A percentile compares a stretch with the other conserved stretches of the same genome.
Evolutionary conservation across 208 protist species (phyloP).

Genomic region (Leishmania lainsoni): DNA sequence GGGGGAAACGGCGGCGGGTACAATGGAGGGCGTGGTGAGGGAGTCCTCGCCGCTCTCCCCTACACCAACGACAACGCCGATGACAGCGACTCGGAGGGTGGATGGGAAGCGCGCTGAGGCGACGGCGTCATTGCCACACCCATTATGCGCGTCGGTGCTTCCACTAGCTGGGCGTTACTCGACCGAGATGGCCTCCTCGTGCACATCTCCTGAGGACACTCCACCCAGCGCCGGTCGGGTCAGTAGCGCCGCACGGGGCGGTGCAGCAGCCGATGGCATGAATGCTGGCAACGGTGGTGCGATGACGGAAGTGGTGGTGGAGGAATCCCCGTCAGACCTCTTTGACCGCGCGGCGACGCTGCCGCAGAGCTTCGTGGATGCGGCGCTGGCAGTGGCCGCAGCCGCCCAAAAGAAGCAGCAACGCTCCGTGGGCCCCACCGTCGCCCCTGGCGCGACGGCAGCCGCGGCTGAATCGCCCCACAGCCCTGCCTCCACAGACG

Average conservation of each 20-base stretch:
- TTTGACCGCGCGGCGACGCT: slow-evolving; percentile 49
- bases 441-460: not conserved
- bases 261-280: not conserved
- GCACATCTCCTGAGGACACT: not conserved
- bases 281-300: not conserved
- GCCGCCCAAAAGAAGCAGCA: slow-evolving; percentile 24
- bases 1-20: not conserved
- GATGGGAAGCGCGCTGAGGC: not conserved
- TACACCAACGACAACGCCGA: not conserved
- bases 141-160: not conserved
- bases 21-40: not conserved
- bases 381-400: slow-evolving; percentile 36
- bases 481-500: not conserved
- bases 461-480: not conserved
- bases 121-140: not conserved
- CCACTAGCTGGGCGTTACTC: not conserved
- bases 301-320: not conserved
- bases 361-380: slow-evolving; percentile 53
- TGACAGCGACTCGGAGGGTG: not conserved
- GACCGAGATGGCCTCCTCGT: not conserved
- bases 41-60: not conserved
- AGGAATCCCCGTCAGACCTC: slow-evolving; percentile 18
- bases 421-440: not conserved
- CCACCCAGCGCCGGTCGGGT: not conserved
- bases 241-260: not conserved